phyloP scores from a whole-genome alignment of 2,329 filamentous ascomycete genomes.

The Aspergillus quadrilineatus region DNA sequence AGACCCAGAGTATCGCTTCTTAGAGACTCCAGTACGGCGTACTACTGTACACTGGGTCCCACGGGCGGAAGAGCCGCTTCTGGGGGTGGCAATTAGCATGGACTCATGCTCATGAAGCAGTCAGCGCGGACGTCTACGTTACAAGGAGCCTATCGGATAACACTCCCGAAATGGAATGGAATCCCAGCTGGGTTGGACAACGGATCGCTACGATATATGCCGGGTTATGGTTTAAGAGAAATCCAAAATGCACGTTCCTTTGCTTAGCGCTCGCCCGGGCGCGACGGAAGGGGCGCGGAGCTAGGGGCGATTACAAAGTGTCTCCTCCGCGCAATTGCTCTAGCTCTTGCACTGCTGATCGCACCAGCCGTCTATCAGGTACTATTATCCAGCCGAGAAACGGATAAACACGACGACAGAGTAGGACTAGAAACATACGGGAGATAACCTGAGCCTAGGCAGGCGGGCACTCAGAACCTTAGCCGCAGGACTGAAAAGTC shows the following conservation, averaged over 20 bases:
- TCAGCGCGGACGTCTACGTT: neutral
- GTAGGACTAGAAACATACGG: conserved; percentile 11
- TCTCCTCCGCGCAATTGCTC: no score
- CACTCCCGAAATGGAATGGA: no score
- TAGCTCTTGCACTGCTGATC: neutral
- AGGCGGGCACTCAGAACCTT: neutral
- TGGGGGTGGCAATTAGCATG: neutral
- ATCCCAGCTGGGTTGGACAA: neutral
- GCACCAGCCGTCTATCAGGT: neutral
- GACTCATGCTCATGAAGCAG: neutral
- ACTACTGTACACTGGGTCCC: conserved; percentile 6
- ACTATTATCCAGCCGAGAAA: neutral
- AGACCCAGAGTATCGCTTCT: neutral
- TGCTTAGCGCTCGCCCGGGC: neutral
- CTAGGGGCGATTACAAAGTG: neutral
- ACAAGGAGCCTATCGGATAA: no score
- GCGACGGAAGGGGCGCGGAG: conserved; percentile 9
- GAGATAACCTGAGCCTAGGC: conserved; percentile 21
- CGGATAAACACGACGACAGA: neutral
- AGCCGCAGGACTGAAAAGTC: neutral
- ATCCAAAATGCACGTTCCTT: neutral
- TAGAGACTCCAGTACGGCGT: neutral
- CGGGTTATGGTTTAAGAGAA: neutral
- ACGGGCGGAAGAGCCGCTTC: conserved; percentile 18
- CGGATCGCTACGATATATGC: conserved; percentile 5